phyloP scores from a whole-genome alignment of 257 asterid genomes.

The Solanum raphanifolium region DNA sequence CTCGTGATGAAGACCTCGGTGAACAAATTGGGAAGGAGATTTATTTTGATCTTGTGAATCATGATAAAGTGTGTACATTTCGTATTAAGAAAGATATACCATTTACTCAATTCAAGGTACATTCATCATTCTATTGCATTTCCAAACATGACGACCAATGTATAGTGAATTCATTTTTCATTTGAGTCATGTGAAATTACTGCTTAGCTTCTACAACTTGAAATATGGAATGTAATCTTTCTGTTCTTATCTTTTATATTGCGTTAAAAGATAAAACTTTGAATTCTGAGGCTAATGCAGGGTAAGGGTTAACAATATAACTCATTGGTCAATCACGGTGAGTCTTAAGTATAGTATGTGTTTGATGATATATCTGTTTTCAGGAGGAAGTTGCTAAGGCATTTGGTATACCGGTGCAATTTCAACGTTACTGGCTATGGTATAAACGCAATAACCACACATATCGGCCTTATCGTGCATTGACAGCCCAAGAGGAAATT shows the following conservation, averaged over 20 bases:
- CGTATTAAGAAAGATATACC: slow-evolving; percentile 61
- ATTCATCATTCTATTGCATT: neutral
- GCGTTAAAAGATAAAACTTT: neutral
- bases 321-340: neutral
- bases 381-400: slow-evolving; percentile 82
- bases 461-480: slow-evolving; percentile 67
- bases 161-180: neutral
- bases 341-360: neutral
- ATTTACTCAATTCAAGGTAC: slow-evolving; percentile 65
- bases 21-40: slow-evolving; percentile 67
- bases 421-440: slow-evolving; percentile 84
- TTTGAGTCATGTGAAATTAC: neutral
- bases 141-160: neutral
- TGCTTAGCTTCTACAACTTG: neutral
- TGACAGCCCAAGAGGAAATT: slow-evolving; percentile 56
- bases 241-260: neutral
- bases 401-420: slow-evolving; percentile 61
- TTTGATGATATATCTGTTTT: neutral
- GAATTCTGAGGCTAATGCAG: neutral
- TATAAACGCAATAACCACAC: slow-evolving; percentile 78
- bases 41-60: slow-evolving; percentile 85
- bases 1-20: slow-evolving; percentile 63
- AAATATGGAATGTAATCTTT: neutral
- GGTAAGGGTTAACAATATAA: neutral
- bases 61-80: slow-evolving; percentile 61